Evolutionary conservation across 148 eudicot genomes (phyloP), one percentile per base, ranked within the genome.

Genomic region (Camellia lanceoleosa): DNA sequence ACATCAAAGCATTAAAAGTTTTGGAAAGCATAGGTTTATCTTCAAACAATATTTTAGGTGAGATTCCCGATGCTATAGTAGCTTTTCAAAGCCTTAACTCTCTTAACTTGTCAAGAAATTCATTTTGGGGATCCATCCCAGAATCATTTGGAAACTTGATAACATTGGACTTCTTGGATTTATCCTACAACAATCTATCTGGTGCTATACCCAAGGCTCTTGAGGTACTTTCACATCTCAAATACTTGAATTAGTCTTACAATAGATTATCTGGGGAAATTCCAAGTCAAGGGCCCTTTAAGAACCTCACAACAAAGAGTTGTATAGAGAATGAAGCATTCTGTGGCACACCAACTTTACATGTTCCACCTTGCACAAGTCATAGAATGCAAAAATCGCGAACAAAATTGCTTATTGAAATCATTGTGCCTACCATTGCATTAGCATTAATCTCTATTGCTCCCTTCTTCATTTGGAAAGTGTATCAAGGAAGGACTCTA

Each of bases 201-300:
- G 65, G 65, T 4, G 18, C 65, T 10, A 61, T 61, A 61, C 65
- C 65, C 4, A 61, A 61, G 65, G 6, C 20, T 20, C 65, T 61
- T 10, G 20, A 61, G 23, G 65, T 30, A 61, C 65, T 61, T 16
- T 16, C 65, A 61, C 65, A 61, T n/a, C 65, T 61, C 20, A 61
- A 61, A n/a, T 61, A 3, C 65, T 61, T 61, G 60, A 23, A 23
- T 23, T 23, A 0, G 30, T 56, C 60, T 10, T 56, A 0, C 60
- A 56, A 56, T 13, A 61, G 18, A 5, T 7, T 61, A 61, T 3
- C 65, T 1, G 65, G 65, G 65, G 65, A 61, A 61, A n/a, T 61
- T 61, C 65, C 65, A 61, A 61, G 65, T n/a, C 20, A 61, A 61
- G 65, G 65, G 65, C 30, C 65, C 16, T 61, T 61, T 54, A 54